phyloP scores from a whole-genome alignment of 2,329 filamentous ascomycete species.

The Aspergillus aculeatus region DNA sequence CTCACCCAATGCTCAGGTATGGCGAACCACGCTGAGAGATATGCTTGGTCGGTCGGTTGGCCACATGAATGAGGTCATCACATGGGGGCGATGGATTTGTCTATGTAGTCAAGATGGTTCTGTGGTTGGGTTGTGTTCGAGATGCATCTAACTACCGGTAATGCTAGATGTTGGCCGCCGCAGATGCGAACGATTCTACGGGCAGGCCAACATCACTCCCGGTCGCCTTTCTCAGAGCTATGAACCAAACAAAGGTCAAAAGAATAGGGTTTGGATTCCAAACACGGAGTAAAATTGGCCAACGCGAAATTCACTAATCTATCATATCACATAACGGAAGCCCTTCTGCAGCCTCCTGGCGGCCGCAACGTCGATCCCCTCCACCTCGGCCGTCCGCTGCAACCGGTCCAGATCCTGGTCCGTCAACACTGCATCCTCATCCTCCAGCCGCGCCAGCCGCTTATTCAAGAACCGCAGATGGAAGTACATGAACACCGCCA shows the following conservation, averaged over 20 bases:
- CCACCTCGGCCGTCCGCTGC: slow-evolving; percentile 52
- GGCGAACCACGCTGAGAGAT: not conserved
- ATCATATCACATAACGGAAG: slow-evolving; percentile 52
- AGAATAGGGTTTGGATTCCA: not conserved
- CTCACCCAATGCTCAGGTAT: not conserved
- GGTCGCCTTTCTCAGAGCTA: no score
- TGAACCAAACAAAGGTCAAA: not conserved
- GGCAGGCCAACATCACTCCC: no score
- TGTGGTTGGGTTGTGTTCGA: not conserved
- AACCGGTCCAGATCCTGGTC: slow-evolving; percentile 50
- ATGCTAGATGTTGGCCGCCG: not conserved
- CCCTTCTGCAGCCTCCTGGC: slow-evolving; percentile 55
- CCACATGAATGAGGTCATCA: no score
- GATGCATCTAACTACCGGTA: not conserved
- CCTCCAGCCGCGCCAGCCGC: slow-evolving; percentile 51
- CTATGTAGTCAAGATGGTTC: no score
- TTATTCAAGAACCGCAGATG: slow-evolving; percentile 50
- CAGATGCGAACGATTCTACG: no score
- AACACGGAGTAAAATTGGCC: not conserved
- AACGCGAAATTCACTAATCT: not conserved
- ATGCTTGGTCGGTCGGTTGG: no score
- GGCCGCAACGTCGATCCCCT: slow-evolving; percentile 51
- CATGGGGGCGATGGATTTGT: no score
- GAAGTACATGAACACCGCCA: slow-evolving; percentile 39
- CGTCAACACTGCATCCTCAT: slow-evolving; percentile 46